Base-by-base conservation (phyloP, 148 eudicot genomes). In the Vaccinium vitisidaea region DNA sequence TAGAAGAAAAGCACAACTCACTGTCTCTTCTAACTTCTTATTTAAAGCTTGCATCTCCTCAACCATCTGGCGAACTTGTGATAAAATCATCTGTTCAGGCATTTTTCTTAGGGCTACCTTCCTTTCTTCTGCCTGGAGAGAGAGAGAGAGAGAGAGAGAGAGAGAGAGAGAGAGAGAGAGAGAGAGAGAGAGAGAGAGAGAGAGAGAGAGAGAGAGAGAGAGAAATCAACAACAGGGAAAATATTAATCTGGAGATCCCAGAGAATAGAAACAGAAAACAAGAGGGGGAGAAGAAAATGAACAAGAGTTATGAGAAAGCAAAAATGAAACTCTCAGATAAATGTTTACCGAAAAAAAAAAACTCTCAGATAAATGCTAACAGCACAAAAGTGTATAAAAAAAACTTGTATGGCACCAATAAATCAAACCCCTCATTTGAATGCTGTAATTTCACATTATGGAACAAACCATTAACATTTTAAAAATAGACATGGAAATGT, bases 61-160 rank as follows among this genome's bases (percentile, higher is more conserved):
- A 75, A 96, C 99, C 98, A 96, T 94, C 48, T 79, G 89, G 21
- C 98, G 94, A 80, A 96, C 98, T 89, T 96, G 98, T 55, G 97
- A 91, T 81, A 96, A 83, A 83, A 96, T 92, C 53, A 96, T 84
- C 83, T 93, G 95, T 87, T 96, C 99, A 61, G 99, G 99, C 75
- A 93, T 87, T 87, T 86, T 96, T 77, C 83, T 90, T 36, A 92
- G 54, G 32, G 93, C 92, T 56, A 84, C 94, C 84, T 95, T 96
- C 88, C 59, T 88, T 83, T 83, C 88, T 84, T 94, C 91, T 63
- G 96, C 94, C 99, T 96, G 69, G 46, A 71, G 7, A 75, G 67
- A 86, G 48, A 48, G n/a, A 63, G 67, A 84, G 75, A 15, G 65
- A 10, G 63, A 84, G 18, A 69, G 36, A 32, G 36, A 32, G 36